A percentile compares a stretch with the other conserved stretches of the same genome.
These are phyloP conservation scores for Beauveria medogensis DNA, from an alignment of 2,329 filamentous ascomycete genomes.

Conservation along the genomic window DNA sequence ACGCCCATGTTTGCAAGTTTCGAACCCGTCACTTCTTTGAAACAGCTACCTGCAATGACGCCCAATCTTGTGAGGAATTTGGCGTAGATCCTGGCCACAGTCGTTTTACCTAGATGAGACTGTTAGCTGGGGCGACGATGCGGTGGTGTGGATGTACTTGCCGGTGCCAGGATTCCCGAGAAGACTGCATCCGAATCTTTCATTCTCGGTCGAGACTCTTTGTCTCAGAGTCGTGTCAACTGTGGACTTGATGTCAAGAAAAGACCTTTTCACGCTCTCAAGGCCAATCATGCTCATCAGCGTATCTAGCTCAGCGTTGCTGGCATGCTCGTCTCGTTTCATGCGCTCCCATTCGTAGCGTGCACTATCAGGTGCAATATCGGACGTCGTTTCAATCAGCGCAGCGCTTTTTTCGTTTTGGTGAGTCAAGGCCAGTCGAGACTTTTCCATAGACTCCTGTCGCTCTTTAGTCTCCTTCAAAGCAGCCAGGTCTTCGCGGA, in stretches of 20 bases:
- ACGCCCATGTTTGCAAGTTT: conserved; percentile 57
- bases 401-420: neutral
- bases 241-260: conserved; percentile 54
- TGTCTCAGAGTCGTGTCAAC: conserved; percentile 56
- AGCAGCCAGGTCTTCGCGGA: conserved; percentile 35
- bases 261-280: conserved; percentile 57
- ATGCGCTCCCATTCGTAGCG: conserved; percentile 52
- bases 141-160: conserved; percentile 21
- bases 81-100: conserved; percentile 63
- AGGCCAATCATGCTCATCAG: conserved; percentile 66
- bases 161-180: conserved; percentile 71
- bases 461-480: conserved; percentile 26
- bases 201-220: conserved; percentile 40
- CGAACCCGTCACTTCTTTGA: conserved; percentile 62
- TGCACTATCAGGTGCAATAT: conserved; percentile 20
- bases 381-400: neutral
- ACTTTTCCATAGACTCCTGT: conserved; percentile 9
- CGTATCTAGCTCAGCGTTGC: conserved; percentile 48
- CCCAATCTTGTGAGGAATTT: conserved; percentile 55
- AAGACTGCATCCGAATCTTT: conserved; percentile 55
- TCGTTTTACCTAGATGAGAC: conserved; percentile 50
- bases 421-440: conserved; percentile 5
- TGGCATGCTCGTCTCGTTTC: conserved; percentile 44
- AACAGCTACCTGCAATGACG: conserved; percentile 49
- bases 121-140: conserved; percentile 11